Conservation (phyloP, 164 flowering plant species). For the Magnolia sinica region DNA sequence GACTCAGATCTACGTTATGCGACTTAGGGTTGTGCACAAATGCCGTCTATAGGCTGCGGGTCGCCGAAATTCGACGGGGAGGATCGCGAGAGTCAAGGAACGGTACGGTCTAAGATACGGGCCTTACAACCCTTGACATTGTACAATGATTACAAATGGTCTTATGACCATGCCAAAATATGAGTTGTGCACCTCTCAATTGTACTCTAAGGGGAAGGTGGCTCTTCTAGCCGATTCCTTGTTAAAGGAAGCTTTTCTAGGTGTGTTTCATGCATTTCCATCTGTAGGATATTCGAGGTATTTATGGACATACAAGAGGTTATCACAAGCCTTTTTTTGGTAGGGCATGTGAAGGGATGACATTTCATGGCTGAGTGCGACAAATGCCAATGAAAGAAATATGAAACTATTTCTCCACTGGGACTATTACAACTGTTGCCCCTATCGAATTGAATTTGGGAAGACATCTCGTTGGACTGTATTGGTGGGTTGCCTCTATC, state of each 20-base stretch:
- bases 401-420: neutral
- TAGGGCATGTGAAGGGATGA: neutral
- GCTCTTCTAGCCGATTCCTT: neutral
- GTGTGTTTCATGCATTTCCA: neutral
- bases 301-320: neutral
- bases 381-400: neutral
- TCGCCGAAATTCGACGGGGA: too few relatives aligned
- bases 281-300: neutral
- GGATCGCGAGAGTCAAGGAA: too few relatives aligned
- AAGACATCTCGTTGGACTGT: neutral
- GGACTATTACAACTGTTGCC: neutral
- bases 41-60: too few relatives aligned
- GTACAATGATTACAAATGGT: too few relatives aligned
- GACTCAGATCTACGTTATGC: too few relatives aligned
- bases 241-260: neutral
- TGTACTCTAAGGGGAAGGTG: neutral
- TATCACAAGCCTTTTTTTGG: neutral
- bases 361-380: neutral
- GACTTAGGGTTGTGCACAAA: too few relatives aligned
- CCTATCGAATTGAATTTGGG: neutral
- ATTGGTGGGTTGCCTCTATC: neutral
- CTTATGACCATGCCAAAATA: too few relatives aligned
- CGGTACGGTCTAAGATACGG: too few relatives aligned
- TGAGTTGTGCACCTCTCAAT: neutral
- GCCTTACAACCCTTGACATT: too few relatives aligned